These are phyloP conservation scores for Tolypocladium sp. DNA, from an alignment of 2,329 filamentous ascomycete species.

Conservation along the genomic window DNA sequence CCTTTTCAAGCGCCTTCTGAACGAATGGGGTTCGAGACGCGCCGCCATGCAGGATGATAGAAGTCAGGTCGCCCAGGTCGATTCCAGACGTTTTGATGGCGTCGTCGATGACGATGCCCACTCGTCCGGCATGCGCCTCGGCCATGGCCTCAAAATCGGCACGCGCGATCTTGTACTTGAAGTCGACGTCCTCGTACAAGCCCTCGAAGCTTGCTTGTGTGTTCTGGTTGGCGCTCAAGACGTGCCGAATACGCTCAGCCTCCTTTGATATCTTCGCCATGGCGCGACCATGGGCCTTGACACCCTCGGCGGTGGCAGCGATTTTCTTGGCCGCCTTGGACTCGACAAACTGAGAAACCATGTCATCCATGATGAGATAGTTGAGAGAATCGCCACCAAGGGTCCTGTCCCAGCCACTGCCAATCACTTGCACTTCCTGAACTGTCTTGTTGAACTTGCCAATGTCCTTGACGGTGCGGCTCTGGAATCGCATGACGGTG, in stretches of 20 bases:
- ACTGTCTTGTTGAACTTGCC: slow-evolving; percentile 94
- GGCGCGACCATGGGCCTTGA: slow-evolving; percentile 71
- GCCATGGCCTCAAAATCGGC: slow-evolving; percentile 74
- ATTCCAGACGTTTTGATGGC: slow-evolving; percentile 68
- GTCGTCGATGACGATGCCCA: slow-evolving; percentile 60
- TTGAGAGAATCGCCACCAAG: slow-evolving; percentile 89
- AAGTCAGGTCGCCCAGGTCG: slow-evolving; percentile 68
- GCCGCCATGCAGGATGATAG: slow-evolving; percentile 88
- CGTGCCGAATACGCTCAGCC: slow-evolving; percentile 75
- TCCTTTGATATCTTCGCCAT: slow-evolving; percentile 91
- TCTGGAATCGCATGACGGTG: slow-evolving; percentile 82
- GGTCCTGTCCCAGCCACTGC: slow-evolving; percentile 78
- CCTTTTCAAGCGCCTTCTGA: slow-evolving; percentile 74
- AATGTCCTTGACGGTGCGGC: slow-evolving; percentile 78
- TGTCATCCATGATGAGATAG: slow-evolving; percentile 78
- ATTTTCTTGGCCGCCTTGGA: slow-evolving; percentile 58
- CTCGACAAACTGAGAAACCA: slow-evolving; percentile 70
- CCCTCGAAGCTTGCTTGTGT: slow-evolving; percentile 76
- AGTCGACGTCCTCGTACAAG: slow-evolving; percentile 84
- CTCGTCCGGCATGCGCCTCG: slow-evolving; percentile 55
- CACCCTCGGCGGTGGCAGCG: slow-evolving; percentile 49
- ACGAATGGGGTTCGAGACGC: slow-evolving; percentile 88
- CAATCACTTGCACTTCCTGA: slow-evolving; percentile 86
- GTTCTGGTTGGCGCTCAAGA: slow-evolving; percentile 87
- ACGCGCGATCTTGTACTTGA: slow-evolving; percentile 81